phyloP scores from a whole-genome alignment of 2,329 filamentous ascomycete species.

The Pseudogymnoascus sp. region DNA sequence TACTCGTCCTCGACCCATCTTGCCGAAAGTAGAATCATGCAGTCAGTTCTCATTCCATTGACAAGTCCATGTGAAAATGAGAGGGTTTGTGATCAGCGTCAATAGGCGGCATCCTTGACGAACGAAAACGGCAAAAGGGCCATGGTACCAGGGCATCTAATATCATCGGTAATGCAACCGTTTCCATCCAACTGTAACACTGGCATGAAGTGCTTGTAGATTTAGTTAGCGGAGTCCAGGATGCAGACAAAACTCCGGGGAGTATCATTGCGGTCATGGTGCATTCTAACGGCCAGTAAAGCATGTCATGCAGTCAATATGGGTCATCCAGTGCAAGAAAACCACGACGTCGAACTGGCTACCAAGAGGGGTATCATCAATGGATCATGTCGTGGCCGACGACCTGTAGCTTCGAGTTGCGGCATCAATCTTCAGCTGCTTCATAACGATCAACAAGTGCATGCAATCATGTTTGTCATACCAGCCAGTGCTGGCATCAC shows the following conservation, averaged over 20 bases:
- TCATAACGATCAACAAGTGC: conserved; percentile 9
- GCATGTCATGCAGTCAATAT: conserved; percentile 6
- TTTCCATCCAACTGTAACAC: neutral
- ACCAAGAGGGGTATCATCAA: conserved; percentile 7
- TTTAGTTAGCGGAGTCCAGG: neutral
- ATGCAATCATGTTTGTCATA: conserved; percentile 18
- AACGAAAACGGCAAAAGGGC: neutral
- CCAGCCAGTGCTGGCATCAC: conserved; percentile 12
- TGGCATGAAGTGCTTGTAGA: neutral
- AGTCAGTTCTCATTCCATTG: conserved; percentile 4
- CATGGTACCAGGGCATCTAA: neutral
- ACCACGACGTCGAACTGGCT: neutral
- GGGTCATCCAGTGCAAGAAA: neutral
- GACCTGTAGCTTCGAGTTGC: conserved; percentile 1
- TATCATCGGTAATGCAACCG: neutral
- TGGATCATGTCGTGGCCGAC: conserved; percentile 1
- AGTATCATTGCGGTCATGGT: conserved; percentile 3
- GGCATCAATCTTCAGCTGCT: conserved; percentile 4
- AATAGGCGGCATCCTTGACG: neutral
- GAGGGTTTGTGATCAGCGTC: neutral
- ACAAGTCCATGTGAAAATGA: neutral
- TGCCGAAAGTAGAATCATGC: neutral
- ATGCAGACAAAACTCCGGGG: neutral
- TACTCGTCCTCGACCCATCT: neutral
- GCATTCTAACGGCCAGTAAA: conserved; percentile 1